phyloP scores from a whole-genome alignment of 257 asterid species.

The Solanum chmielewskii region DNA sequence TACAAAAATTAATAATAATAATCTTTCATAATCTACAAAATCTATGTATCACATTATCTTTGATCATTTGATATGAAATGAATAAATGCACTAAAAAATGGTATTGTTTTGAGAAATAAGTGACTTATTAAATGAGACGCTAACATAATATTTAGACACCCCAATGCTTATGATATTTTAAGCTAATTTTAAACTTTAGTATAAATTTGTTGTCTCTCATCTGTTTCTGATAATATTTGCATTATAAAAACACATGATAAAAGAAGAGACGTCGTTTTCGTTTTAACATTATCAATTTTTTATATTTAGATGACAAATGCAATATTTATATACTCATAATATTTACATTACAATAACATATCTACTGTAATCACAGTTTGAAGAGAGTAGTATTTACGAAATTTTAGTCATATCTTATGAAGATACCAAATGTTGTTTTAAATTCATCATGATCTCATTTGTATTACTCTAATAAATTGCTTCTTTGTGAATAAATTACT shows the following conservation, averaged over 20 bases:
- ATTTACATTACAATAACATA: not conserved
- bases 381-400: not conserved
- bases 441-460: not conserved
- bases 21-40: not conserved
- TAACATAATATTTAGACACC: not conserved
- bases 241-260: not conserved
- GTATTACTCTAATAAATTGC: not conserved
- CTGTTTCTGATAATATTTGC: not conserved
- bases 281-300: too few species aligned
- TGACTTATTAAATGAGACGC: not conserved
- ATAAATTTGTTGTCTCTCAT: not conserved
- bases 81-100: not conserved
- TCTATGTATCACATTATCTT: not conserved
- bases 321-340: not conserved
- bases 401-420: too few species aligned
- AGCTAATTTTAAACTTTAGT: not conserved
- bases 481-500: not conserved
- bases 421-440: too few species aligned
- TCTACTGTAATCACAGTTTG: not conserved
- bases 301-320: not conserved
- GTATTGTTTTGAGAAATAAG: not conserved
- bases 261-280: too few species aligned
- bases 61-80: not conserved
- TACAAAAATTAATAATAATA: not conserved
- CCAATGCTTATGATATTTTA: not conserved